phyloP scores from a whole-genome alignment of 2,329 filamentous ascomycete genomes.

The Aspergillus novoparasiticus region DNA sequence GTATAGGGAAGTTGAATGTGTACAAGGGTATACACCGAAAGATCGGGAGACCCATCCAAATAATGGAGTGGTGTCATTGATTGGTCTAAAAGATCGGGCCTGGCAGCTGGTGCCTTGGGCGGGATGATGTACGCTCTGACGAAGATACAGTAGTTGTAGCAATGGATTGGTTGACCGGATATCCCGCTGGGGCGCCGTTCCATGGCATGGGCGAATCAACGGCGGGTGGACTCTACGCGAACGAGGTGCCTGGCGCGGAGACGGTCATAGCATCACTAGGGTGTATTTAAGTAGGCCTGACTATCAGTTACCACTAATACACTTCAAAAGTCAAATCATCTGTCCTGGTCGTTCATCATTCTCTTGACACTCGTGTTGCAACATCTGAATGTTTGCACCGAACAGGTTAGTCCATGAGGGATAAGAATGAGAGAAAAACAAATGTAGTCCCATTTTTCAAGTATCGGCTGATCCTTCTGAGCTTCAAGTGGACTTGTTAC shows the following conservation, averaged over 20 bases:
- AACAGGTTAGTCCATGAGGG: not conserved
- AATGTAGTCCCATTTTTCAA: not conserved
- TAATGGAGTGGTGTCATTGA: conserved; percentile 18
- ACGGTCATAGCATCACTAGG: conserved; percentile 12
- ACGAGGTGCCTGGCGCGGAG: conserved; percentile 17
- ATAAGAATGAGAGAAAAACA: not conserved
- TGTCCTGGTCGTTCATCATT: not conserved
- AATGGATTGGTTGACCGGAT: conserved; percentile 27
- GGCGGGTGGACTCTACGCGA: conserved; percentile 9
- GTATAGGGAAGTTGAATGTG: conserved; percentile 8
- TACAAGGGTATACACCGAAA: conserved; percentile 24
- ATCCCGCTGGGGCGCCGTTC: conserved; percentile 12
- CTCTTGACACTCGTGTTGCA: not conserved
- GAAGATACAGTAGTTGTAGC: conserved; percentile 21
- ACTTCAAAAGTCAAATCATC: not conserved
- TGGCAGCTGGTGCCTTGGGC: conserved; percentile 29
- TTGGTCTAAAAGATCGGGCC: conserved; percentile 27
- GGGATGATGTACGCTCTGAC: conserved; percentile 34
- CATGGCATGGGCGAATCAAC: conserved; percentile 21
- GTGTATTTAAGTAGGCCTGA: not conserved
- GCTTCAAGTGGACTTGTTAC: conserved; percentile 9
- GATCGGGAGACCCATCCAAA: conserved; percentile 25
- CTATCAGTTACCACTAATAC: not conserved
- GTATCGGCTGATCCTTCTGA: not conserved
- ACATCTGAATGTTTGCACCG: not conserved